Evolutionary conservation across 192 early-diverging fungal genomes (phyloP), one percentile per base, ranked within the genome.

Genomic region (Umbelopsis sp.): DNA sequence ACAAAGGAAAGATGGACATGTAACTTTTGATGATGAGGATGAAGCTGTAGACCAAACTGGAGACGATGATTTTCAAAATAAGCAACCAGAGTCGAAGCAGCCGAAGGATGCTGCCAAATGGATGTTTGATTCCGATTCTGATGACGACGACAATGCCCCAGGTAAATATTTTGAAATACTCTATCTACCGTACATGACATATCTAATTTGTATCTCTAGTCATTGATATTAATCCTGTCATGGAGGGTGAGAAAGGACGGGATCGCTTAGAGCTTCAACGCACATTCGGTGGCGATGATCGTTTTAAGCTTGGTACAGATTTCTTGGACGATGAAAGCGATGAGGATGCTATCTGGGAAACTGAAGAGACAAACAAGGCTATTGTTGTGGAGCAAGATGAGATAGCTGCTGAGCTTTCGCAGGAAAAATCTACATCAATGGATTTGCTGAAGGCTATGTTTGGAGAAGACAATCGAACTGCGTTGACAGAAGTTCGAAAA

Each of bases 41-140:
- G 75, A 74, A 52, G 78, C 74, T 30, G 71, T 65, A 11, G 77
- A 74, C 21, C 69, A 76, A 61, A 4, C 18, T 16, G 25, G 35
- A 16, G 3, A 35, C 2, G 25, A 12, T 16, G 55, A 69, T 3
- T 65, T 68, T 20, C 53, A 71, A 27, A 33, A 46, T 20, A 25
- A 15, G 23, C 23, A 50, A 16, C 50, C n/a, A 10, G 20, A 8
- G 3, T 33, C 53, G 11, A 79, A 77, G 27, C 68, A 71, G 35
- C 68, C 61, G 49, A 65, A 55, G 15, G 48, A 64, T 13, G 76
- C 68, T n/a, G 51, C 52, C 13, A 85, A 85, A 68, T 79, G 81
- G 68, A 85, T 85, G 81, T 85, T 85, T 73, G 82, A 74, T 35
- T 85, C 84, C 6, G 81, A 81, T 30, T 74, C 75, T 10, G 77